Evolutionary conservation across 345 rosid genomes (phyloP).

Genomic region (Rhizophora apiculata): DNA sequence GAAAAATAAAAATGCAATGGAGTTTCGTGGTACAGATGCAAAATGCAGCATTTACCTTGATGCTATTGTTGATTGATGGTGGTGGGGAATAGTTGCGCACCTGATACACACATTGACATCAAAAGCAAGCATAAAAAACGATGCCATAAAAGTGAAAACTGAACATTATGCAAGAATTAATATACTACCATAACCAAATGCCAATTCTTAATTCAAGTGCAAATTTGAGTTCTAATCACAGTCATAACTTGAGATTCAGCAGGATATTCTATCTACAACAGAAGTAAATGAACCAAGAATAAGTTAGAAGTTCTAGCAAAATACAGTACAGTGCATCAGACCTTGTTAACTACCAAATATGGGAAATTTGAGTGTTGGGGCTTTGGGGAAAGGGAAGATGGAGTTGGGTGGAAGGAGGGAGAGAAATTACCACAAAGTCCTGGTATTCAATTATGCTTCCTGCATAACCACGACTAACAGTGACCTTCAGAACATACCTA

Average conservation of each 20-base stretch:
- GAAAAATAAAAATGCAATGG: slow-evolving; percentile 2
- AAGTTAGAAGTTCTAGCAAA: too few species aligned
- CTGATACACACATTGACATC: slow-evolving; percentile 38
- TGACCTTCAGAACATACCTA: slow-evolving; percentile 94
- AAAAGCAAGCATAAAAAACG: slow-evolving; percentile 10
- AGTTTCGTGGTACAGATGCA: not conserved
- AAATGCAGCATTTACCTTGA: too few species aligned
- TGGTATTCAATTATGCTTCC: slow-evolving; percentile 93
- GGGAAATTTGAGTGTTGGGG: too few species aligned
- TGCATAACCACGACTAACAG: slow-evolving; percentile 81
- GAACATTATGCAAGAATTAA: not conserved
- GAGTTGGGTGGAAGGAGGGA: not conserved
- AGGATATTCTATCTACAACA: too few species aligned
- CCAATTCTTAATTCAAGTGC: too few species aligned
- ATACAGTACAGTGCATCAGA: too few species aligned
- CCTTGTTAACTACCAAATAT: too few species aligned
- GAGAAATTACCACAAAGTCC: slow-evolving; percentile 71
- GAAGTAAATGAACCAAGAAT: too few species aligned
- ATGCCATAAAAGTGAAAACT: not conserved
- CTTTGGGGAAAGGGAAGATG: too few species aligned
- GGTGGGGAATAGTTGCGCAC: slow-evolving; percentile 72
- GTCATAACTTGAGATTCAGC: too few species aligned
- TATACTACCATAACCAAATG: not conserved
- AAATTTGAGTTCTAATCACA: too few species aligned
- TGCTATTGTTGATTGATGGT: slow-evolving; percentile 73